A percentile compares a stretch with the other conserved stretches of the same genome.
Evolutionary conservation across 805 yeast genomes (phyloP).

Genomic region (Candida vartiovaarae): DNA sequence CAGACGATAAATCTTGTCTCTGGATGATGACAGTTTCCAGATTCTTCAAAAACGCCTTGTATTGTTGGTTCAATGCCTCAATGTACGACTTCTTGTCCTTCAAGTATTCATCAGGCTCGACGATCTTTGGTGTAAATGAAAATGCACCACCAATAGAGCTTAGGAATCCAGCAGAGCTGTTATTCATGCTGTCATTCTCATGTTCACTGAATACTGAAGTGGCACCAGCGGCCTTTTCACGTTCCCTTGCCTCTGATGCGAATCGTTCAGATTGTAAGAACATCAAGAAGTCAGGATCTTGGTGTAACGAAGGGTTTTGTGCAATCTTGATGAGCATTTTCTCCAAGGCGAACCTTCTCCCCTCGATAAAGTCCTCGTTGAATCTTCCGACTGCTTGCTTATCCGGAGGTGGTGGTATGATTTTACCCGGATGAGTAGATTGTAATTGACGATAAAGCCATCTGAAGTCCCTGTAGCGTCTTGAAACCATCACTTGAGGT

Average conservation of each 20-base stretch:
- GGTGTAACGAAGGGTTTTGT: slow-evolving; percentile 44
- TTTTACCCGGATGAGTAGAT: slow-evolving; percentile 79
- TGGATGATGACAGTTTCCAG: slow-evolving; percentile 70
- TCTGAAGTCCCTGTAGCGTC: slow-evolving; percentile 88
- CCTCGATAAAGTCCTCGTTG: slow-evolving; percentile 83
- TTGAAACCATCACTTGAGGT: slow-evolving; percentile 53
- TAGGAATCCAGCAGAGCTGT: slow-evolving; percentile 47
- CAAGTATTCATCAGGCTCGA: slow-evolving; percentile 77
- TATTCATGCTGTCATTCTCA: slow-evolving; percentile 28
- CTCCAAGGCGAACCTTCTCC: slow-evolving; percentile 76
- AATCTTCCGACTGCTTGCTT: slow-evolving; percentile 91
- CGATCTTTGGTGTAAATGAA: slow-evolving; percentile 57
- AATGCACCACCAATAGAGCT: slow-evolving; percentile 61
- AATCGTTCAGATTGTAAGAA: slow-evolving; percentile 75
- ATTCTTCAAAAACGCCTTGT: slow-evolving; percentile 61
- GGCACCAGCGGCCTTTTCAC: slow-evolving; percentile 47
- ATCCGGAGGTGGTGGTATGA: slow-evolving; percentile 94
- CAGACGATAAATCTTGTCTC: slow-evolving; percentile 61
- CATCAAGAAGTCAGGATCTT: slow-evolving; percentile 69
- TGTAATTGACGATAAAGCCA: slow-evolving; percentile 91
- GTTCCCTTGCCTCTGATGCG: slow-evolving; percentile 60
- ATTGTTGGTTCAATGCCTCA: slow-evolving; percentile 65
- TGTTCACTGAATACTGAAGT: slow-evolving; percentile 25
- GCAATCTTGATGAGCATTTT: slow-evolving; percentile 77
- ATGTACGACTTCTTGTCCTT: slow-evolving; percentile 59